Evolutionary conservation across 2,329 filamentous ascomycete species (phyloP), one percentile per base, ranked within the genome.

Genomic region (Escovopsis weberi): DNA sequence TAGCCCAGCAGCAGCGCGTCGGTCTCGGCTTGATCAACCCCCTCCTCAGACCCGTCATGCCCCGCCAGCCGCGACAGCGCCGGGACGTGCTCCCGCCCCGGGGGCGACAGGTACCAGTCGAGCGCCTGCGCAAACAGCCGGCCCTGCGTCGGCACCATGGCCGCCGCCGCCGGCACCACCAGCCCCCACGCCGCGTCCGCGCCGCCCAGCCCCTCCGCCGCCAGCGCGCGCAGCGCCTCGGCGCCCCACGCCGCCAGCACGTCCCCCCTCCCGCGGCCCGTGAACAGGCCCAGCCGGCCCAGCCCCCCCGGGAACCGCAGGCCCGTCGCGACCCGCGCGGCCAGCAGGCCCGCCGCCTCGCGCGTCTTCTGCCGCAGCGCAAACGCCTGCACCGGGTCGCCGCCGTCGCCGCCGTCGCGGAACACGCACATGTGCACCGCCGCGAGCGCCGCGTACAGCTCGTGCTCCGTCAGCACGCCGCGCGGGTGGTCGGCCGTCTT

Each of bases 61-160:
- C 68, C 62, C 26, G 84, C 75, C 12, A 82, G 63, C 15, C 63
- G 63, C 50, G 80, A 70, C 43, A 88, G 69, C 37, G 78, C 73
- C 0, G 72, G 64, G 1, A 82, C 59, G 52, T 85, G 66, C 11
- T 63, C 50, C 43, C 66, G 60, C 50, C 75, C 73, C 30, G 72
- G 61, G 3, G 70, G 63, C 0, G 74, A 72, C 5, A 87, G 68
- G 55, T 82, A 87, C 61, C 75, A 86, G 55, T 87, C 82, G 15
- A 86, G 66, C 2, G 81, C 69, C 62, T 84, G 80, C 2, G 80
- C 75, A 55, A 87, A 85, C 52, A 82, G 67, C 53, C 83, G 75
- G 2, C 74, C 78, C 56, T 87, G 80, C 51, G 77, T 83, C 1
- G 83, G 78, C 7, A 84, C 77, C 58, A 82, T 72, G 2, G 78